phyloP scores from a whole-genome alignment of 2,329 filamentous ascomycete genomes.

The Ophiostoma sp. region DNA sequence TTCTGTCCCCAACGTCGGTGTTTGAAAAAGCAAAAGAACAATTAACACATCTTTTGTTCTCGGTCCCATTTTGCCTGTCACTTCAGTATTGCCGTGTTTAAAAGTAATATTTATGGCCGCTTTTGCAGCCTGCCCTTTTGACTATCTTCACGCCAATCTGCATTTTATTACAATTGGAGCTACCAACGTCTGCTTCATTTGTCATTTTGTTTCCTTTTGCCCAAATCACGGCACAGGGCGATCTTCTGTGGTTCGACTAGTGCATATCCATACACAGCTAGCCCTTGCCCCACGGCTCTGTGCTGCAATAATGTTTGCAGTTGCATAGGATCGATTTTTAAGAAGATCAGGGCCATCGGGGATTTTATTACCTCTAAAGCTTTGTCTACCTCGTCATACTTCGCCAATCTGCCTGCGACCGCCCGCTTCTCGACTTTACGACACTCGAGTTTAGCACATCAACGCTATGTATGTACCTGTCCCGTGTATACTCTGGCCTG shows the following conservation, averaged over 20 bases:
- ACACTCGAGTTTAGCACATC: not conserved
- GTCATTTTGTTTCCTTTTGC: not conserved
- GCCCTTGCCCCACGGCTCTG: not conserved
- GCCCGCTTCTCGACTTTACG: not conserved
- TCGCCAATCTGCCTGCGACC: not conserved
- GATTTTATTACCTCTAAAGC: not conserved
- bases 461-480: not conserved
- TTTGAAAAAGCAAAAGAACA: not conserved
- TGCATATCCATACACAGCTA: not conserved
- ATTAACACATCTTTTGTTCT: not conserved
- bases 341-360: not conserved
- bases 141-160: not conserved
- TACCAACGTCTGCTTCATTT: not conserved
- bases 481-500: not conserved
- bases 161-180: not conserved
- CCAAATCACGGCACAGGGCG: not conserved
- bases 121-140: not conserved
- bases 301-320: not conserved
- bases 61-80: slow-evolving; percentile 1
- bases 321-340: not conserved
- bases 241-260: not conserved
- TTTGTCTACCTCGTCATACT: not conserved
- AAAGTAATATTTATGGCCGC: too few species aligned
- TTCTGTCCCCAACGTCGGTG: not conserved
- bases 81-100: not conserved